Evolutionary conservation across 2,329 filamentous ascomycete species (phyloP).

Genomic region (Colletotrichum sp.): DNA sequence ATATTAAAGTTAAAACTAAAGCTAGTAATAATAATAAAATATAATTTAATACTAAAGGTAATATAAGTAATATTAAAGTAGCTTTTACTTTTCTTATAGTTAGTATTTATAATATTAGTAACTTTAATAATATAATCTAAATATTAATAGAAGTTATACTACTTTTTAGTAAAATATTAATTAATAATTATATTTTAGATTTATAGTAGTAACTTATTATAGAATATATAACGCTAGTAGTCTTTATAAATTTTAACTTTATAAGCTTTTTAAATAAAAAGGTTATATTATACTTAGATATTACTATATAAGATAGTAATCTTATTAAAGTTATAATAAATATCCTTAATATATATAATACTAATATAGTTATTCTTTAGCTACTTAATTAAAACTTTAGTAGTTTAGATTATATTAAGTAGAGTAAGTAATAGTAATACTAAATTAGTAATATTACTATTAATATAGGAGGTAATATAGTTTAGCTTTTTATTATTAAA

Average conservation of each 20-base stretch:
- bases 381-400: background rate
- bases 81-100: too few relatives aligned
- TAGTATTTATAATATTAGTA: too few relatives aligned
- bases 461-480: background rate
- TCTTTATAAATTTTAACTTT: background rate
- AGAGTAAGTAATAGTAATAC: background rate
- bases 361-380: background rate
- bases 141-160: too few relatives aligned
- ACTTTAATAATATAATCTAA: too few relatives aligned
- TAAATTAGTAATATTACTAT: background rate
- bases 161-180: background rate
- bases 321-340: background rate
- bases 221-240: background rate
- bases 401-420: accelerated
- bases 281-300: background rate
- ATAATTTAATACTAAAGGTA: too few relatives aligned
- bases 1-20: too few relatives aligned
- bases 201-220: background rate
- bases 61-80: too few relatives aligned
- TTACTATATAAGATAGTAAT: background rate
- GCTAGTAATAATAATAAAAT: too few relatives aligned
- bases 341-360: background rate
- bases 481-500: background rate
- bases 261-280: background rate
- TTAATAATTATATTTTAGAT: background rate